Base-by-base conservation (phyloP, 1,284 basidiomycete genomes). In the Apiotrichum mycotoxinovorans region DNA sequence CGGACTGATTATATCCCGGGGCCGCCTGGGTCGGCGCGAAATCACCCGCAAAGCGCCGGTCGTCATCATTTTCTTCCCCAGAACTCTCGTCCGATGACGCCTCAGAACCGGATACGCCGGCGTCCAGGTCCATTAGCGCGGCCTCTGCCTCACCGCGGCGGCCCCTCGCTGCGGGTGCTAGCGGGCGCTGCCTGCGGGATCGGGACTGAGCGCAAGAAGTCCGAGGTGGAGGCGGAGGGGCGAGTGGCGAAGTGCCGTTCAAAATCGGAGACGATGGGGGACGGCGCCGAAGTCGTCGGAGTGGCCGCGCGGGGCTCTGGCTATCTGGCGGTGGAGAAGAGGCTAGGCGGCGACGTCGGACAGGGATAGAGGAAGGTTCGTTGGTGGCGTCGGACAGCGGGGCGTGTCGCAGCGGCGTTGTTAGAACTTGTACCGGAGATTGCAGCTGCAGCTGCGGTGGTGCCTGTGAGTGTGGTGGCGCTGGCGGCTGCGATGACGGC, bases 21-120 rank as follows among this genome's bases (percentile, higher is more conserved):
- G 76, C 77, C 1, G 76, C 78, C 63, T 81, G 79, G 2, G 80
- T 81, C 2, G 79, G 73, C 38, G 63, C 54, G 46, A 77, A 80
- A 10, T 76, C 72, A 1, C 77, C 78, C 9, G 74, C 78, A 61
- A 80, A 77, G 11, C 49, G 46, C 2, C 70, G 66, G 54, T 77
- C 80, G 48, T 75, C 71, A 56, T 78, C 73, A 27, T 61, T 61
- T 38, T 78, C 77, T 22, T 67, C 66, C 18, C 70, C 77, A 1
- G 70, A 74, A 8, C 64, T 62, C 54, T 73, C 70, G 44, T 72
- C 73, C 10, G 63, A 63, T 5, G 57, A 70, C 15, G 54, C 56
- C 34, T 67, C 67, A 4, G 64, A 63, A 4, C 70, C 74, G 1
- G 72, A 74, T 3, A 72, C 58, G 22, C 60, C 63, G 0, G 60